A percentile compares a stretch with the other conserved stretches of the same genome.
phyloP scores from a whole-genome alignment of 129 eudicot genomes.

The Helianthus annuus region HanXRQr2.0-SUNRISE NC_035448.2:159174597-159175096 shows the following conservation, averaged over 20 bases:
- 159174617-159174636: background rate
- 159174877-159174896: too few species aligned
- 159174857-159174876: background rate
- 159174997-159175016: too few species aligned
- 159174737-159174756: background rate
- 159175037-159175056: too few species aligned
- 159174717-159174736: background rate
- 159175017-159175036: too few species aligned
- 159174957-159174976: too few species aligned
- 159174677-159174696: constrained; percentile 19
- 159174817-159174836: constrained; percentile 26
- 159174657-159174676: background rate
- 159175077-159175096: too few species aligned
- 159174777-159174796: too few species aligned
- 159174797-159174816: background rate
- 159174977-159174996: too few species aligned
- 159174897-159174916: too few species aligned
- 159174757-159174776: constrained; percentile 7
- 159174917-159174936: too few species aligned
- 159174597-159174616: background rate
- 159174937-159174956: too few species aligned
- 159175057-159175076: too few species aligned
- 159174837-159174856: constrained; percentile 32
- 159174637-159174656: background rate
- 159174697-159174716: background rate